phyloP scores from a whole-genome alignment of 768 basidiomycete species.

The Leucogyrophana mollusca region DNA sequence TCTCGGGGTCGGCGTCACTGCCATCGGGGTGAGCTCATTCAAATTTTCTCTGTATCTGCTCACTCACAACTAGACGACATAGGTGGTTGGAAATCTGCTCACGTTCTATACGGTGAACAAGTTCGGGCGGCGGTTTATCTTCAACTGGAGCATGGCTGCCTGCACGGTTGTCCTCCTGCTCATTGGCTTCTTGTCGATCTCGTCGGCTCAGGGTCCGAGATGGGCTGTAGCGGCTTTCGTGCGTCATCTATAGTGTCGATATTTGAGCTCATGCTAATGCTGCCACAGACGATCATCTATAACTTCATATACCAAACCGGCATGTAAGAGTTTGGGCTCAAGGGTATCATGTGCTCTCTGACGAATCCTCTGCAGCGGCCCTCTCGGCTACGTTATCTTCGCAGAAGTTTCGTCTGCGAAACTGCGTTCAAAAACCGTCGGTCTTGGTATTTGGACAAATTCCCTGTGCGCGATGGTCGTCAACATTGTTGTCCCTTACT shows the following conservation, averaged over 20 bases:
- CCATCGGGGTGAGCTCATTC: conserved; percentile 19
- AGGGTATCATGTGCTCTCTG: background rate
- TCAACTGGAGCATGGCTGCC: conserved; percentile 25
- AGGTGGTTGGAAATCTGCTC: conserved; percentile 25
- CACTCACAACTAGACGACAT: background rate
- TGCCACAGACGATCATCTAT: conserved; percentile 24
- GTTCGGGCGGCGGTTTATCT: conserved; percentile 22
- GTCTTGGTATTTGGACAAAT: conserved; percentile 22
- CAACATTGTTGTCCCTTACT: conserved; percentile 26
- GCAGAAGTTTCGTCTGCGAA: conserved; percentile 28
- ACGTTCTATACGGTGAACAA: conserved; percentile 23
- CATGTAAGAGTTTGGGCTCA: conserved; percentile 16
- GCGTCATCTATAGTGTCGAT: background rate
- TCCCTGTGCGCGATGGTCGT: conserved; percentile 23
- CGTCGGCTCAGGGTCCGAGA: conserved; percentile 10
- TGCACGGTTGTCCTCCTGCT: conserved; percentile 20
- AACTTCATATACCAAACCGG: conserved; percentile 26
- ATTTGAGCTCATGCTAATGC: background rate
- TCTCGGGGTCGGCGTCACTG: conserved; percentile 26
- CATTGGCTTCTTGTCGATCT: conserved; percentile 28
- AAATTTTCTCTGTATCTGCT: background rate
- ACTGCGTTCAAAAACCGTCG: conserved; percentile 28
- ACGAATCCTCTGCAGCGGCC: conserved; percentile 14
- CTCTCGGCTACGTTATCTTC: conserved; percentile 26
- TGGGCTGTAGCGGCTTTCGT: conserved; percentile 23